Conservation (phyloP, 495 filamentous ascomycete genomes). For the Neurospora sp. region DNA sequence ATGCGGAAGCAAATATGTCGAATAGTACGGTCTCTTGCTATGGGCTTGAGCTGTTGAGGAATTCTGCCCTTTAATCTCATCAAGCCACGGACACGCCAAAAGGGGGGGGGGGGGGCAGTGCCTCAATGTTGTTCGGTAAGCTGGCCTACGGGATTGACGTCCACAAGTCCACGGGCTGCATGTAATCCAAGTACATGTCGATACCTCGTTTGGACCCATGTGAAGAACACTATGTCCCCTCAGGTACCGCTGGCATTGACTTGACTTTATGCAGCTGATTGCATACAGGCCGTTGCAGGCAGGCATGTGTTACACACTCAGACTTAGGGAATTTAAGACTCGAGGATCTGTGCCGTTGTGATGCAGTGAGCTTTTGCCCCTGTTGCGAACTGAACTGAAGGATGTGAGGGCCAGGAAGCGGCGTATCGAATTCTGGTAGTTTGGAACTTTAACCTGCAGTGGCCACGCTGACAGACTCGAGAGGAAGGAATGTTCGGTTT, state of each 20-base stretch:
- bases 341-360: background rate
- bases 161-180: background rate
- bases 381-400: no score
- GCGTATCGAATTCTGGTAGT: background rate
- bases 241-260: background rate
- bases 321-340: no score
- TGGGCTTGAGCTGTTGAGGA: background rate
- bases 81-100: background rate
- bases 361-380: no score
- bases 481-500: background rate
- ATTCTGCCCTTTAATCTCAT: background rate
- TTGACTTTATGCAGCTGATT: no score
- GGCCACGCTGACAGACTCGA: background rate
- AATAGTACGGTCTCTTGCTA: background rate
- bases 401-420: background rate
- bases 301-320: background rate
- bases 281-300: no score
- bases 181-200: background rate
- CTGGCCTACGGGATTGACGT: background rate
- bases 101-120: background rate
- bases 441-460: background rate
- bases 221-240: background rate
- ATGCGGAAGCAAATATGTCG: background rate
- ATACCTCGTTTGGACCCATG: background rate
- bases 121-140: background rate